Evolutionary conservation across 169 alveolate species (phyloP), one percentile per base, ranked within the genome.

Genomic region (Eimeria nieschulzi): DNA sequence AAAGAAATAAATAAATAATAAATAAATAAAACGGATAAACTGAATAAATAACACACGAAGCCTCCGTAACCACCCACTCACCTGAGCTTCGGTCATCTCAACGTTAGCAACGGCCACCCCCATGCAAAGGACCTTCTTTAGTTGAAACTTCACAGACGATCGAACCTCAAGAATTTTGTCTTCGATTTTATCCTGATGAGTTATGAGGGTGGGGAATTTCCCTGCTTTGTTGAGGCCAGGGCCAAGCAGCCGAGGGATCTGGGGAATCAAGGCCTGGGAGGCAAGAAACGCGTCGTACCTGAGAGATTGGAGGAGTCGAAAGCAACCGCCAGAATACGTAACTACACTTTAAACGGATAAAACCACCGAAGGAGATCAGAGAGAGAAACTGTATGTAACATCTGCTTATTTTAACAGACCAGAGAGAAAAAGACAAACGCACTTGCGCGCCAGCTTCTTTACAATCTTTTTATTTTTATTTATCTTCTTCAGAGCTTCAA

Each of bases 81-180:
- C 85, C 85, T 76, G 99, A 46, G 99, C 99, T 93, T 97, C 99
- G 87, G 98, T 96, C 99, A 99, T 96, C 51, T 97, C 97, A 75
- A 98, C 99, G 95, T 99, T 98, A 64, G 99, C 99, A 85, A 99
- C 99, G 71, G 99, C 99, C 70, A 98, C 99, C 88, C 99, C 99
- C 97, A 99, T 96, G 96, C 99, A 98, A 33, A 99, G 97, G 80
- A 98, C 95, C 90, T 93, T 93, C 87, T 93, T 93, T 25, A 95
- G 90, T 92, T 96, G 97, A 94, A 98, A 98, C 96, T 98, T 98
- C 72, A 98, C 97, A 64, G 97, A 96, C 64, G 98, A 96, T 94
- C 97, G 97, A 91, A 98, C 97, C 95, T 99, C 99, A 90, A 97
- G 97, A 61, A 99, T 98, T 97, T 99, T 99, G 78, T 96, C 99